Base-by-base conservation (phyloP, 345 rosid species). In the Boechera stricta region DNA sequence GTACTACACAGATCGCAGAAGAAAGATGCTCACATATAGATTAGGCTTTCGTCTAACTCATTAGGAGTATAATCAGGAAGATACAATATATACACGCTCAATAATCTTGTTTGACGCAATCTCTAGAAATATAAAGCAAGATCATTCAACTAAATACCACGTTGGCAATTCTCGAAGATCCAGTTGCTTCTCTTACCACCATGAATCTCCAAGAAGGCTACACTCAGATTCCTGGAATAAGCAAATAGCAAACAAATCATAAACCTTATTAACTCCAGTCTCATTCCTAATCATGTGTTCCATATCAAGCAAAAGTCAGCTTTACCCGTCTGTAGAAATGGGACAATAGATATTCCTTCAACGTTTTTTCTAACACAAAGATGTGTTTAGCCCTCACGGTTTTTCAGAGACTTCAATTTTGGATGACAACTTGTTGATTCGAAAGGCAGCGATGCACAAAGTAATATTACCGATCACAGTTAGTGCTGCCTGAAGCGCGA, bases 401-500 rank as follows among this genome's bases (percentile, higher is more conserved):
- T 85, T 74, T n/a, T 84, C 76, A 33, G 92, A 74, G 44, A 69
- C 49, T 73, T 94, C 79, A 47, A 82, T 39, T 49, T 77, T 84
- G 13, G 75, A 70, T 28, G 82, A 53, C 16, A 82, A 80, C 79
- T 83, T 88, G 87, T 79, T 85, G 71, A 92, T 89, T 42, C 92
- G 89, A 82, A 52, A 92, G 70, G 98, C 98, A 45, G 94, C 98
- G 48, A 89, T 73, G 66, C 95, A 89, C 88, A 94, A 77, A 24
- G 97, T 92, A 24, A 84, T 84, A 67, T 92, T 92, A 54, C 99
- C 98, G 11, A 90, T 67, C n/a, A 86, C 91, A 6, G 98, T 94
- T 61, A 94, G 58, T 6, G 91, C 95, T 41, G 86, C 97, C 78
- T 91, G 98, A 78, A 91, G 85, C 71, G 90, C 97, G 47, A 93